Conservation (phyloP, 371 early-diverging fungal genomes). For the Globomyces sp. region DNA sequence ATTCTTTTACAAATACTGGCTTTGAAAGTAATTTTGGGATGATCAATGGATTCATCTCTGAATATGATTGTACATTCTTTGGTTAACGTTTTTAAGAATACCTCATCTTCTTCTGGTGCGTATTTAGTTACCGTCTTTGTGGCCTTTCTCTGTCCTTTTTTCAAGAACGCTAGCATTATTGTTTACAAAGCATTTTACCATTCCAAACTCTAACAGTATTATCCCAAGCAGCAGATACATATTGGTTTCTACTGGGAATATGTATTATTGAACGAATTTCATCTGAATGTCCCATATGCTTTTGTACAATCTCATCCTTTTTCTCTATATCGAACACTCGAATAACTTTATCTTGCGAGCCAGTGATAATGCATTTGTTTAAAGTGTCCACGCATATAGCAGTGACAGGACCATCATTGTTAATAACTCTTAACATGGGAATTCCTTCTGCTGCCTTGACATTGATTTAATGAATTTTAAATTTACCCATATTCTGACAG, state of each 20-base stretch:
- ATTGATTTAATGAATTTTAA: not conserved
- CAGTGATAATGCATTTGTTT: constrained; percentile 50
- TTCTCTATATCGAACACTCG: constrained; percentile 51
- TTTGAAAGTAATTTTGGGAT: constrained; percentile 33
- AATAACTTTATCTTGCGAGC: constrained; percentile 47
- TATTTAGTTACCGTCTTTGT: constrained; percentile 1
- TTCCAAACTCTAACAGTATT: constrained; percentile 58
- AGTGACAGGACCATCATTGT: constrained; percentile 53
- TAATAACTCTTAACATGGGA: constrained; percentile 45
- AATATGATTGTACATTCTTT: constrained; percentile 18
- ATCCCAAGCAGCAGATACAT: constrained; percentile 56
- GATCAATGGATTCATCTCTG: constrained; percentile 40
- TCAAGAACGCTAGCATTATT: constrained; percentile 10
- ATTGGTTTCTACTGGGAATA: constrained; percentile 50
- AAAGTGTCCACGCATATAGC: constrained; percentile 46
- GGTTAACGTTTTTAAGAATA: not conserved
- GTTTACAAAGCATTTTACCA: constrained; percentile 20
- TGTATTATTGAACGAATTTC: constrained; percentile 48
- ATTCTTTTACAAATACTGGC: constrained; percentile 27
- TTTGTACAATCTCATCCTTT: constrained; percentile 48
- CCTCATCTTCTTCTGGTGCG: constrained; percentile 10
- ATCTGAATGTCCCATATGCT: constrained; percentile 51
- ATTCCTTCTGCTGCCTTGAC: constrained; percentile 45
- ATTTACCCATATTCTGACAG: constrained; percentile 46
- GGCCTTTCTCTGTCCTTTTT: constrained; percentile 14